Evolutionary conservation across 305 asterid species (phyloP).

Genomic region (Solanum hybrid): DNA sequence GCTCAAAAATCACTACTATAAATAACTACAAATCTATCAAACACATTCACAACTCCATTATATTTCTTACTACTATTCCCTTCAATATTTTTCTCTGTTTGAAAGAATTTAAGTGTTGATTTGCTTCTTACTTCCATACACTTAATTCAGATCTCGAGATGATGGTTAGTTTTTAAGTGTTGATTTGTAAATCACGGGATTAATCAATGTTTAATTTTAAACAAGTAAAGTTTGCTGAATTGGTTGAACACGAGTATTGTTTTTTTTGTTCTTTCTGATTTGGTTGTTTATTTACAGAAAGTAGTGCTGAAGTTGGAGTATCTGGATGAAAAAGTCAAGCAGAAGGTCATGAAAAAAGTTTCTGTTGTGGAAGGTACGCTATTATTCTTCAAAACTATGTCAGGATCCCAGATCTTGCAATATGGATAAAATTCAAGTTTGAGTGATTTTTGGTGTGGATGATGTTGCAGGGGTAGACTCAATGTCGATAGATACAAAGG

Average conservation of each 20-base stretch:
- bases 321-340: conserved; percentile 38
- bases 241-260: neutral
- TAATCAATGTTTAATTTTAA: neutral
- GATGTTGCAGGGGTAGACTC: conserved; percentile 35
- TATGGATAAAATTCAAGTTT: neutral
- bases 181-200: neutral
- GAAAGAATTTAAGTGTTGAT: neutral
- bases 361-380: conserved; percentile 26
- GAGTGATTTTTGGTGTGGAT: neutral
- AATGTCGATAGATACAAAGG: conserved; percentile 45
- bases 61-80: neutral
- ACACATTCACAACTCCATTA: neutral
- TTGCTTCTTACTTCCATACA: neutral
- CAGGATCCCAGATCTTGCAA: neutral
- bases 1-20: neutral
- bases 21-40: neutral
- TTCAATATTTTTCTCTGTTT: neutral
- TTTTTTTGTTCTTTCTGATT: neutral
- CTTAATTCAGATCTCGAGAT: neutral
- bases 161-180: neutral
- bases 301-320: conserved; percentile 40
- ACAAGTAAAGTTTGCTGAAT: neutral
- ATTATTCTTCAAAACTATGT: neutral
- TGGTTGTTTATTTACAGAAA: conserved; percentile 27
- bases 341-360: conserved; percentile 37